phyloP scores from a whole-genome alignment of 352 stramenopile species.

The Globisporangium spinosum region DNA sequence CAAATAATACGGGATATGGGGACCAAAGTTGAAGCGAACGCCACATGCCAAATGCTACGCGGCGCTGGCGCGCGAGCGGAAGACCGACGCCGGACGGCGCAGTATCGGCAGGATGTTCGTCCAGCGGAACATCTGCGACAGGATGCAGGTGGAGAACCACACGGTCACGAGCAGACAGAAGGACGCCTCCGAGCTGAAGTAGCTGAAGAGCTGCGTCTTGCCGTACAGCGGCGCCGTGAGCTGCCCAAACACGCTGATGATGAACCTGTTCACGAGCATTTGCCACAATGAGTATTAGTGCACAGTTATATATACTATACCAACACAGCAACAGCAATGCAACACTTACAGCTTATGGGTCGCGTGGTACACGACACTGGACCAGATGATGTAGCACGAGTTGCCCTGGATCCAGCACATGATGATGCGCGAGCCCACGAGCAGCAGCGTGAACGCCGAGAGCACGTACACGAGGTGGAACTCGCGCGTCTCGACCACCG shows the following conservation, averaged over 20 bases:
- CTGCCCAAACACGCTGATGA: constrained; percentile 86
- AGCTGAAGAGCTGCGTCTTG: constrained; percentile 79
- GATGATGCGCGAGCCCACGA: constrained; percentile 84
- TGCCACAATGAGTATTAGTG: background rate
- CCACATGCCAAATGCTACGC: constrained; percentile 21
- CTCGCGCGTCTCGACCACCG: constrained; percentile 68
- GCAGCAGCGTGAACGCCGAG: constrained; percentile 68
- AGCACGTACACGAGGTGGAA: constrained; percentile 83
- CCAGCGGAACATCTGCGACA: constrained; percentile 85
- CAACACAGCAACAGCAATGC: background rate
- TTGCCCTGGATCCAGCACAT: constrained; percentile 91
- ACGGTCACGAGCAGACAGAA: constrained; percentile 82
- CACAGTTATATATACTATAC: background rate
- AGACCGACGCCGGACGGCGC: constrained; percentile 34
- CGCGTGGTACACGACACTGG: constrained; percentile 81
- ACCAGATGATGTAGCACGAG: constrained; percentile 87
- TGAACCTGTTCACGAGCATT: constrained; percentile 49
- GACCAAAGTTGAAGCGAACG: background rate
- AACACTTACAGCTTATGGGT: constrained; percentile 80
- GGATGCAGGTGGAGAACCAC: constrained; percentile 88
- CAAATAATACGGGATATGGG: background rate
- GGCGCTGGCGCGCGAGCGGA: constrained; percentile 33
- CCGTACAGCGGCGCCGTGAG: constrained; percentile 79
- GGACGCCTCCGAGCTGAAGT: constrained; percentile 82
- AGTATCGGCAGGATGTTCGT: constrained; percentile 77